Evolutionary conservation across 2,329 filamentous ascomycete species (phyloP), one percentile per base, ranked within the genome.

Genomic region (Ceratocystis papillata): DNA sequence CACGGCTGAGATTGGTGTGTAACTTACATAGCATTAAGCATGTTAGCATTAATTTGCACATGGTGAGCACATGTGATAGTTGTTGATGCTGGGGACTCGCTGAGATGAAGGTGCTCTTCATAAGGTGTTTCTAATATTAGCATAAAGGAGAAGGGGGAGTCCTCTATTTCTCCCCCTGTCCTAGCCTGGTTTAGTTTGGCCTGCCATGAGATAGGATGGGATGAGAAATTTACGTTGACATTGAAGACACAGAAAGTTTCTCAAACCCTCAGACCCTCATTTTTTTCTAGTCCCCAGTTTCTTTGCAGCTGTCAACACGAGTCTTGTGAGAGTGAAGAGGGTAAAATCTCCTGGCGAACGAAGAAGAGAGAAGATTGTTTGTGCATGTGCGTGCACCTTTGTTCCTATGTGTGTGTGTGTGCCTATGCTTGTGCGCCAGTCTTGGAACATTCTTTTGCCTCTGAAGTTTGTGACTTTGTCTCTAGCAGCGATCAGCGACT

Each of bases 201-300:
- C 25, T 57, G 53, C 53, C 25, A 53, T 59, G 55, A 41, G 10
- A 41, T 41, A 41, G 10, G 37, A 33, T 33, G 33, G 55, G 12
- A 59, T 59, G 55, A 37, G 55, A 59, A 59, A 37, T 59, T 59
- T 59, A 37, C 53, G 53, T 20, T 30, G 8, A 30, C 15, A 20
- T 33, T 15, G 20, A 59, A 53, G n/a, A 50, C 20, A 20, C n/a
- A 1, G 6, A 20, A 25, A 50, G 48, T 15, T 41, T 12, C 12
- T 12, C 37, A 15, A 12, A 12, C 37, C 37, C 37, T 41, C 37
- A 4, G 37, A 41, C 45, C 45, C 45, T 48, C 45, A 48, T 48
- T 48, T 2, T 48, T 12, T 10, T 10, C 10, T 41, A 41, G 37
- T 41, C 37, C 37, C 8, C 10, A 41, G 37, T 41, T 41, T 41